Evolutionary conservation across 176 grass and related monocot genomes (phyloP).

Genomic region (Aegilops umbellulata): DNA sequence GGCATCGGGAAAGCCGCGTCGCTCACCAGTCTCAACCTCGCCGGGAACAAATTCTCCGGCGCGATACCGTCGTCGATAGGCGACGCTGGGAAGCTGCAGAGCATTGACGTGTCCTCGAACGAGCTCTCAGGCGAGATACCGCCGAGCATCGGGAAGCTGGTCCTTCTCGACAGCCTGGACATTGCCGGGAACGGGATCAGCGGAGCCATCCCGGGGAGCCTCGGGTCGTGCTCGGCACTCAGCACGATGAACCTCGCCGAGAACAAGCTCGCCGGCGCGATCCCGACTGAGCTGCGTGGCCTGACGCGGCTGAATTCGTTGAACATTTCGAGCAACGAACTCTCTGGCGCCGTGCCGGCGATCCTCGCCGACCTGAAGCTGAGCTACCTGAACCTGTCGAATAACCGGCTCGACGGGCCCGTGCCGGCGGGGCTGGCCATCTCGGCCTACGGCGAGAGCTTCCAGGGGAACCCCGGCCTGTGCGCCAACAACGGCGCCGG

Average conservation of each 20-base stretch:
- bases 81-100: conserved; percentile 26
- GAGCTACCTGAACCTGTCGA: conserved; percentile 54
- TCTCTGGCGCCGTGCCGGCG: conserved; percentile 58
- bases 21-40: conserved; percentile 33
- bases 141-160: conserved; percentile 45
- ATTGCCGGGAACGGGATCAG: conserved; percentile 33
- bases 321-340: conserved; percentile 55
- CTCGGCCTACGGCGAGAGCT: conserved; percentile 59
- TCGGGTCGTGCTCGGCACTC: conserved; percentile 60
- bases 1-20: conserved; percentile 42
- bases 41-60: conserved; percentile 60
- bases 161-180: conserved; percentile 38
- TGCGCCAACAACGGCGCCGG: conserved; percentile 36
- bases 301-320: conserved; percentile 59
- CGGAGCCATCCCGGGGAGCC: conserved; percentile 57
- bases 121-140: conserved; percentile 65
- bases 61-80: conserved; percentile 56
- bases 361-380: conserved; percentile 64
- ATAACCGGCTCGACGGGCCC: conserved; percentile 57
- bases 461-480: conserved; percentile 64
- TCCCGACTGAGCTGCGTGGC: conserved; percentile 55
- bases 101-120: conserved; percentile 53
- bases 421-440: conserved; percentile 62
- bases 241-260: conserved; percentile 39
- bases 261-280: conserved; percentile 61